Evolutionary conservation across 306 rosid genomes (phyloP).

Genomic region (Elaeagnus macrophylla): DNA sequence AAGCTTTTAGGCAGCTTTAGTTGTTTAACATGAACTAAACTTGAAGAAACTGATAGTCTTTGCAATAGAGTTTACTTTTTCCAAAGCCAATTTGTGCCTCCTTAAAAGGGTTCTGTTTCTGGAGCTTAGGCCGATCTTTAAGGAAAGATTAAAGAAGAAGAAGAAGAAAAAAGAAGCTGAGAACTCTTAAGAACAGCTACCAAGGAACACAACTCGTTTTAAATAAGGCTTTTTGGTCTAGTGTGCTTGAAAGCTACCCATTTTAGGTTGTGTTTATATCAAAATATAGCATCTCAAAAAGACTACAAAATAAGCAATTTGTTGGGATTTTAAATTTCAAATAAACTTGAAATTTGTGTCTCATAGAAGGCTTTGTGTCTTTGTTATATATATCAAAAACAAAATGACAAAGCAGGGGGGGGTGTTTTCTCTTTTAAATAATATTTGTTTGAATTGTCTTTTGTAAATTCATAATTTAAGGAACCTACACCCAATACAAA

Average conservation of each 20-base stretch:
- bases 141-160: too few species aligned
- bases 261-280: slow-evolving; percentile 20
- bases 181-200: slow-evolving; percentile 17
- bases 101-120: slow-evolving; percentile 21
- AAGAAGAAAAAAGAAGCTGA: slow-evolving; percentile 7
- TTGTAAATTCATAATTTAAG: slow-evolving; percentile 17
- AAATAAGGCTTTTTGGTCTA: slow-evolving; percentile 19
- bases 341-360: slow-evolving; percentile 29
- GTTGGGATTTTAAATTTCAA: slow-evolving; percentile 22
- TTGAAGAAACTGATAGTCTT: slow-evolving; percentile 16
- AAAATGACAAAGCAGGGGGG: slow-evolving; percentile 63
- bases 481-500: slow-evolving; percentile 20
- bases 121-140: too few species aligned
- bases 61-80: slow-evolving; percentile 15
- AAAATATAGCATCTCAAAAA: slow-evolving; percentile 43
- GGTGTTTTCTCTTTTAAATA: slow-evolving; percentile 17
- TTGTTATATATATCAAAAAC: too few species aligned
- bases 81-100: slow-evolving; percentile 30
- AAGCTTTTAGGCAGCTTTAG: too few species aligned
- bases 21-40: too few species aligned
- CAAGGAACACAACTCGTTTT: slow-evolving; percentile 9
- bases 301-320: slow-evolving; percentile 33
- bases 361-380: too few species aligned
- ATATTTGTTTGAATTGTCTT: slow-evolving; percentile 27
- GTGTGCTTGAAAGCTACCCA: slow-evolving; percentile 13